Percentiles rank a stretch among this genome's conserved stretches.
These are phyloP conservation scores for Aspergillus ochraceoroseus DNA, from an alignment of 2,329 filamentous ascomycete species.

Conservation along the genomic window DNA sequence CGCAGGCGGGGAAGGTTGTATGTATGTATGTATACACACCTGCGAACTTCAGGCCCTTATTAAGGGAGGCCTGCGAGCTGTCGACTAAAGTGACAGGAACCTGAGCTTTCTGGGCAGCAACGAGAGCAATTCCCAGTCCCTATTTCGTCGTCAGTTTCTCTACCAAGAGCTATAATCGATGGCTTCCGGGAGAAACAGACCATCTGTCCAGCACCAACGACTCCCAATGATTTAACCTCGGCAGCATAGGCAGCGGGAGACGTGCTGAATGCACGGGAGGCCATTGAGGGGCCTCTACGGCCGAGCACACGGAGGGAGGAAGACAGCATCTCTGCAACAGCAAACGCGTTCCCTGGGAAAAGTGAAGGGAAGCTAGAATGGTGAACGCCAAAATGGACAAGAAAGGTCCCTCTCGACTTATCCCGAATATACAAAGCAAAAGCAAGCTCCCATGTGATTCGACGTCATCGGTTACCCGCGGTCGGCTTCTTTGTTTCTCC, in stretches of 20 bases:
- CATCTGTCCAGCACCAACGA: constrained; percentile 95
- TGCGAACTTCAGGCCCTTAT: constrained; percentile 86
- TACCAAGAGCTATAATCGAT: neutral
- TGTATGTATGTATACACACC: constrained; percentile 50
- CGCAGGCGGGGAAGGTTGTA: neutral
- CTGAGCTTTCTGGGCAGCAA: constrained; percentile 77
- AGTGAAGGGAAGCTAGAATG: neutral
- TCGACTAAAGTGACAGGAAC: constrained; percentile 85
- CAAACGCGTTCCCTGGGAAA: neutral
- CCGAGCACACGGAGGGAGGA: constrained; percentile 32
- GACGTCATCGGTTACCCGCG: constrained; percentile 35
- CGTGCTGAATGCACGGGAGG: constrained; percentile 62
- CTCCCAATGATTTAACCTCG: constrained; percentile 80
- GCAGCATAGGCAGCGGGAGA: constrained; percentile 58
- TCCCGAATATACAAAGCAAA: constrained; percentile 3
- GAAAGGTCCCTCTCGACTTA: neutral
- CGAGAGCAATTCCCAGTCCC: constrained; percentile 93
- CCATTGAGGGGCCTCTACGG: constrained; percentile 34
- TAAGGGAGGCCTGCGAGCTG: constrained; percentile 72
- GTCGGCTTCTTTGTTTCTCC: constrained; percentile 20
- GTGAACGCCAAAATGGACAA: neutral
- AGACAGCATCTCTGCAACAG: constrained; percentile 32
- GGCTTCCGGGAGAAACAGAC: constrained; percentile 48
- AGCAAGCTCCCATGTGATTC: constrained; percentile 24
- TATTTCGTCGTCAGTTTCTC: constrained; percentile 38